These are phyloP conservation scores for Candida rishiriensis DNA, from an alignment of 805 yeast species.

Conservation along the genomic window DNA sequence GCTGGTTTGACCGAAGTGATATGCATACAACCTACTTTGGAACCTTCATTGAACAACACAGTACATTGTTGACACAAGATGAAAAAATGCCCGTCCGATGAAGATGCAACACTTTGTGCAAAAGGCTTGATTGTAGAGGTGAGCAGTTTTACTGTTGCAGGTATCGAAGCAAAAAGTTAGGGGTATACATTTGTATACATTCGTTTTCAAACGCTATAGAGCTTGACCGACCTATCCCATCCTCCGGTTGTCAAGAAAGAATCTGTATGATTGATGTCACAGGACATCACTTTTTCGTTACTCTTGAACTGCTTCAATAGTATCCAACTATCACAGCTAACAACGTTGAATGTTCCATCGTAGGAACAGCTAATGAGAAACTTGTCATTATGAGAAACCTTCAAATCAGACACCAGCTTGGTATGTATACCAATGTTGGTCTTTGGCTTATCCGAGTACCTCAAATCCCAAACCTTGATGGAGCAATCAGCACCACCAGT, in stretches of 20 bases:
- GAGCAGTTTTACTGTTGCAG: too few relatives aligned
- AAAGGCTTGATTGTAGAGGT: too few relatives aligned
- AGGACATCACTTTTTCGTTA: conserved; percentile 67
- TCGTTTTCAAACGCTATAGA: conserved; percentile 25
- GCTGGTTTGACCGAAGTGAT: too few relatives aligned
- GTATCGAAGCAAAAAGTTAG: too few relatives aligned
- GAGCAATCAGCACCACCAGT: conserved; percentile 83
- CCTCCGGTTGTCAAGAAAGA: conserved; percentile 57
- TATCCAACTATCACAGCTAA: conserved; percentile 72
- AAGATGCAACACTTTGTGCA: too few relatives aligned
- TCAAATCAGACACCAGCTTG: conserved; percentile 62
- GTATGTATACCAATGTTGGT: conserved; percentile 65
- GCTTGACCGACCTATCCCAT: conserved; percentile 78
- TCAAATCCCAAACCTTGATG: conserved; percentile 81
- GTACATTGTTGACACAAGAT: too few relatives aligned
- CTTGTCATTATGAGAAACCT: conserved; percentile 41
- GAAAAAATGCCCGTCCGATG: too few relatives aligned
- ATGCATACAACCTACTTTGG: too few relatives aligned
- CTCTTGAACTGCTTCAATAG: conserved; percentile 48
- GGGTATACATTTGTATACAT: too few relatives aligned
- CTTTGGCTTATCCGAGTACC: conserved; percentile 39
- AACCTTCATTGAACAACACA: too few relatives aligned
- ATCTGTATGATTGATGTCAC: conserved; percentile 48
- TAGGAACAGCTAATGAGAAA: conserved; percentile 60
- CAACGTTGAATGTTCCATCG: conserved; percentile 61